Evolutionary conservation across 2,329 filamentous ascomycete species (phyloP).

Genomic region (Fusarium acutatum): DNA sequence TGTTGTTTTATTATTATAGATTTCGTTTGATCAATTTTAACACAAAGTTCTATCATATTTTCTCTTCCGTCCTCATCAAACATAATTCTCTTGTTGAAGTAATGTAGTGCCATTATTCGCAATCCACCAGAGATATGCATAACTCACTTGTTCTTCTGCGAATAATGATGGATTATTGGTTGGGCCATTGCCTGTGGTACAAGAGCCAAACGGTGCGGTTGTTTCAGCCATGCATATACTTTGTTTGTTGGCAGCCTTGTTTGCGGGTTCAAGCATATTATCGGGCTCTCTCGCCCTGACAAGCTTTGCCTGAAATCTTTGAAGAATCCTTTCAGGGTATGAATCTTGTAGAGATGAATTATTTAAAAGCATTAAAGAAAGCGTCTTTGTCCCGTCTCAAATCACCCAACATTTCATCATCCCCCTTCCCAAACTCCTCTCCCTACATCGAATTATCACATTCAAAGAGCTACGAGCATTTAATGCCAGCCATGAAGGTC

Average conservation of each 20-base stretch:
- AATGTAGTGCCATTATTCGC: background rate
- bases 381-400: background rate
- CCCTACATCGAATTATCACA: background rate
- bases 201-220: background rate
- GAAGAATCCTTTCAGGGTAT: background rate
- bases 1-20: background rate
- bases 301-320: background rate
- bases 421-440: too few relatives aligned
- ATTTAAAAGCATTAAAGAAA: background rate
- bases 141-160: background rate
- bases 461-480: background rate
- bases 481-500: background rate
- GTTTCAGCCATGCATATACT: background rate
- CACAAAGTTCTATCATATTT: rapidly evolving
- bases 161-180: background rate
- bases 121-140: background rate
- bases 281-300: background rate
- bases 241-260: background rate
- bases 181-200: background rate
- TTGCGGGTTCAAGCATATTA: background rate
- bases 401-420: background rate
- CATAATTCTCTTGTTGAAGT: background rate
- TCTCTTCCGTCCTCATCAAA: background rate
- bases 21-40: background rate
- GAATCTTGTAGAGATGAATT: background rate